These are phyloP conservation scores for Strobilomyces echinocephalus DNA, from an alignment of 768 basidiomycete species.

Conservation along the genomic window DNA sequence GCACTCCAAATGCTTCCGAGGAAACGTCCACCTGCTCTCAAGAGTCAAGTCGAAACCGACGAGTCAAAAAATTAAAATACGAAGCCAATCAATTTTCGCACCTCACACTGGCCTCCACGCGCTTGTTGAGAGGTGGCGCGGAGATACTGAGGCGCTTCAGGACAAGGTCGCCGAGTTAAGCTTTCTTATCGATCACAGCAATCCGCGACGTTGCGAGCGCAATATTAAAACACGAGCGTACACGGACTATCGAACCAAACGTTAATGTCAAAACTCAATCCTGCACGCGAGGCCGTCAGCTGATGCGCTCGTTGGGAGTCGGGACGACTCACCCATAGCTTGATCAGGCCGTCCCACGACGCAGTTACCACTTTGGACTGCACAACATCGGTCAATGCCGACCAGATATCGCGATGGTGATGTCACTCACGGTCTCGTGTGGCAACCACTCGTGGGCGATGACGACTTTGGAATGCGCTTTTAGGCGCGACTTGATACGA, in stretches of 20 bases:
- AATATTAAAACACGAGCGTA: constrained; percentile 9
- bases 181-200: constrained; percentile 3
- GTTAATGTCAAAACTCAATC: constrained; percentile 23
- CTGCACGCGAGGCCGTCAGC: constrained; percentile 17
- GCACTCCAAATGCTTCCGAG: neutral
- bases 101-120: constrained; percentile 1
- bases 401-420: neutral
- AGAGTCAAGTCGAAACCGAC: neutral
- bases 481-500: constrained; percentile 83
- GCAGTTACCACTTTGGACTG: constrained; percentile 97
- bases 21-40: neutral
- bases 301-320: neutral
- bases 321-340: constrained; percentile 79
- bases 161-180: neutral
- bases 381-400: constrained; percentile 14
- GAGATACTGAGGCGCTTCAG: neutral
- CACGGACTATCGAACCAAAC: neutral
- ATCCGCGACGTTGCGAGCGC: neutral
- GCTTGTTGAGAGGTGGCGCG: neutral
- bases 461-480: constrained; percentile 92
- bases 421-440: constrained; percentile 80
- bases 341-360: constrained; percentile 97
- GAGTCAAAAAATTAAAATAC: neutral
- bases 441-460: constrained; percentile 98
- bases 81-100: neutral